A percentile compares a stretch with the other conserved stretches of the same genome.
Conservation (phyloP, 2,329 filamentous ascomycete genomes). For the Reticulascus tulasneorum region DNA sequence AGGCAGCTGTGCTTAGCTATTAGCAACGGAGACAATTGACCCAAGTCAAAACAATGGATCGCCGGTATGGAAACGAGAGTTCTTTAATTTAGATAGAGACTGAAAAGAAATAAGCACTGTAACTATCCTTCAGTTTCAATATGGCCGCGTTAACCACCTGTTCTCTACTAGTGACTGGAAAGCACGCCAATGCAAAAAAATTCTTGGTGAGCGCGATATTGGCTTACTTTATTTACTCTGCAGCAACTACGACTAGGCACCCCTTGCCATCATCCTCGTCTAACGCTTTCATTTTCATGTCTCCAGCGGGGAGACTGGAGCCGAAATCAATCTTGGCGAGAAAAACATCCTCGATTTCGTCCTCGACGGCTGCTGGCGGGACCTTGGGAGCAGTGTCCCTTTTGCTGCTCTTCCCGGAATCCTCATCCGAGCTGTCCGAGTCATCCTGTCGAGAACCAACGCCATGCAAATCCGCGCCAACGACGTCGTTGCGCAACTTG, state of each 20-base stretch:
- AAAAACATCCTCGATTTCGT: slow-evolving; percentile 1
- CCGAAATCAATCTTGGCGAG: slow-evolving; percentile 2
- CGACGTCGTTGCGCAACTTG: neutral
- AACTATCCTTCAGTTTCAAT: no score
- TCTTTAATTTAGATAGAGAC: no score
- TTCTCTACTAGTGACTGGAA: no score
- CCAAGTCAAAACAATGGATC: no score
- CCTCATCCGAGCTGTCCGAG: neutral
- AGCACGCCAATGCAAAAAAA: no score
- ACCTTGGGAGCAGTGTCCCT: neutral
- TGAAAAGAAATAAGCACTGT: no score
- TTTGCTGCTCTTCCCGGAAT: neutral
- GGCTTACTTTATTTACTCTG: neutral
- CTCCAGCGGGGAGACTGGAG: neutral
- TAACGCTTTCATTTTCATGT: neutral
- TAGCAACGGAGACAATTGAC: no score
- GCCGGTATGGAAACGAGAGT: no score
- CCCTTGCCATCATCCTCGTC: slow-evolving; percentile 1
- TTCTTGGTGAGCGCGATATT: no score
- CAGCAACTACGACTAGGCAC: slow-evolving; percentile 1
- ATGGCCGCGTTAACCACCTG: no score
- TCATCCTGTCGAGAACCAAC: neutral
- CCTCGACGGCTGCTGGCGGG: no score
- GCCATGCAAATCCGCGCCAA: slow-evolving; percentile 1
- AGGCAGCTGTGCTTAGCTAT: no score